Base-by-base conservation (phyloP, 2,329 filamentous ascomycete species). In the Neonectria sp. region DNA sequence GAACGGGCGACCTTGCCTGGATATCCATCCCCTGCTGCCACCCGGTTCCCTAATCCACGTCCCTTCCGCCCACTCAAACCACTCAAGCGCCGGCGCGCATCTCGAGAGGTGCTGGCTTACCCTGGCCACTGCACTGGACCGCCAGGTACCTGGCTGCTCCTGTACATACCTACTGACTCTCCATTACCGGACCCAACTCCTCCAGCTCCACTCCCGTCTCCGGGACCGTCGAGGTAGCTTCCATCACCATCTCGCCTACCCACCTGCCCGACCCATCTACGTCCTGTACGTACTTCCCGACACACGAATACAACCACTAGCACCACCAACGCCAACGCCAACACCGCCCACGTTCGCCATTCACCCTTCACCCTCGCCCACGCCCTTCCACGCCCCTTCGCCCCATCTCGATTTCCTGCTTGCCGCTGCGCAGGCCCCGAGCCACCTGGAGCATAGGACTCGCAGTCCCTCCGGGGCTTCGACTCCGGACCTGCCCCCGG, bases 351-450 rank as follows among this genome's bases (percentile, higher is more conserved):
- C 65, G 29, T 51, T 53, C 37, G n/a, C 63, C 27, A 21, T 13
- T 17, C 33, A 51, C 55, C 45, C 43, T 35, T 5, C 51, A 56
- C 63, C 57, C 51, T 71, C 60, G 48, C 65, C 49, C 59, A 62
- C 68, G 48, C 24, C 21, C 25, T 29, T 25, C 12, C 24, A 17
- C 60, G 62, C 73, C 63, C 71, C 69, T 67, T 70, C 66, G 60
- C 63, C 63, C 67, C 73, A 76, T 73, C 73, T 76, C 76, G 72
- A 78, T 78, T 73, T 71, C 67, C 57, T 74, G 69, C 73, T 71
- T 69, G 67, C 68, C 45, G 40, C 68, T 63, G 68, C 68, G 61
- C 71, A 75, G 70, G 57, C 71, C 63, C 65, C 63, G 70, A 74
- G 71, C 68, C 69, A 71, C 65, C 72, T 73, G 65, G 67, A 71